These are phyloP conservation scores for Coemansia sp. DNA, from an alignment of 192 early-diverging fungal species.

Conservation along the genomic window DNA sequence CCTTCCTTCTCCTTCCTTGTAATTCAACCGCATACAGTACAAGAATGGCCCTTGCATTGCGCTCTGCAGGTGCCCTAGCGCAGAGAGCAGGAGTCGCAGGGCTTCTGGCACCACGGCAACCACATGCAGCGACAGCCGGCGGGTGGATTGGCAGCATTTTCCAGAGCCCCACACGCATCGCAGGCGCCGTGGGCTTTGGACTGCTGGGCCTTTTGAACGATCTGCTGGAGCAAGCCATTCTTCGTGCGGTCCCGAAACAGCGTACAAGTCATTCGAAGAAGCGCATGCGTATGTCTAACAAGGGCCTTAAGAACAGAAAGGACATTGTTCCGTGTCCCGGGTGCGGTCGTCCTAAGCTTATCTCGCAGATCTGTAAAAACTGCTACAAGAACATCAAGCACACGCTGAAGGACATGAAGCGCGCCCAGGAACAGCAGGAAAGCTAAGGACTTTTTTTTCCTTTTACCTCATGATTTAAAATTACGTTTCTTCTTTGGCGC, in stretches of 20 bases:
- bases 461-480: no score
- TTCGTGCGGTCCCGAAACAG: conserved; percentile 89
- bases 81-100: not conserved
- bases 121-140: no score
- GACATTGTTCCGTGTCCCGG: conserved; percentile 74
- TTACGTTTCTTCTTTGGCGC: no score
- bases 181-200: conserved; percentile 22
- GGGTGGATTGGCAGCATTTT: not conserved
- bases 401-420: conserved; percentile 38
- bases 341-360: conserved; percentile 71
- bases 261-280: conserved; percentile 91
- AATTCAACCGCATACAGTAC: not conserved
- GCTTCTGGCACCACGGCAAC: not conserved
- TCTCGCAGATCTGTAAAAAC: conserved; percentile 76
- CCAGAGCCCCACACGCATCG: not conserved
- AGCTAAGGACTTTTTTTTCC: not conserved
- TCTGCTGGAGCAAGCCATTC: conserved; percentile 59
- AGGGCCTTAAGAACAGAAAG: conserved; percentile 68
- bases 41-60: not conserved
- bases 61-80: not conserved
- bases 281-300: conserved; percentile 78
- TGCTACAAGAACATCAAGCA: conserved; percentile 70
- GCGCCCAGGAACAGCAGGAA: no score
- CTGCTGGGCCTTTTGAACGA: conserved; percentile 46
- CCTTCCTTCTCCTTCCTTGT: not conserved